Conservation (phyloP, 2,329 filamentous ascomycete species). For the Penicillium sp. region DNA sequence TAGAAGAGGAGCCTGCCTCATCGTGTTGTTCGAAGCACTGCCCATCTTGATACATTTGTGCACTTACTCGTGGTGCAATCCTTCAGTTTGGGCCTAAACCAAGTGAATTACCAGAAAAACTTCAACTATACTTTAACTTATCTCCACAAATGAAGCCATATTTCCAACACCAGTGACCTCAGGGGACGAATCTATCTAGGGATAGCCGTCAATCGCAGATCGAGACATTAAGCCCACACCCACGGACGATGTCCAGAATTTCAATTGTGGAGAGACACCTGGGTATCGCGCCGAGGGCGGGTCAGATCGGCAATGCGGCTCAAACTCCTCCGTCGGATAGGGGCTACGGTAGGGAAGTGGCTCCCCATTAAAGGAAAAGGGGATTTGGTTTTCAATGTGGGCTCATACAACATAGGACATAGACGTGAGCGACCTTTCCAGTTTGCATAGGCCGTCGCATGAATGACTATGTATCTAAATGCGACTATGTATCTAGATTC, state of each 20-base stretch:
- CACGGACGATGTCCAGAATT: neutral
- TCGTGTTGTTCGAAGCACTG: constrained; percentile 4
- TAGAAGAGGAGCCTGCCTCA: constrained; percentile 4
- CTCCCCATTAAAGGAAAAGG: constrained; percentile 26
- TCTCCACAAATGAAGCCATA: neutral
- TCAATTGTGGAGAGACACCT: constrained; percentile 13
- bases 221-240: too few species aligned
- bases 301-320: constrained; percentile 52
- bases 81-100: constrained; percentile 48
- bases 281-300: constrained; percentile 45
- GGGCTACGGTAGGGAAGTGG: constrained; percentile 2
- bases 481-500: neutral
- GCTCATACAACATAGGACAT: constrained; percentile 9
- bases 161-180: neutral
- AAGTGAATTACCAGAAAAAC: constrained; percentile 9
- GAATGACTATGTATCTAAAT: too few species aligned
- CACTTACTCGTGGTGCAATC: constrained; percentile 49
- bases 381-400: neutral
- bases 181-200: neutral
- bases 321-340: constrained; percentile 26
- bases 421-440: neutral
- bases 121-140: constrained; percentile 5
- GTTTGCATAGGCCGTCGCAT: neutral
- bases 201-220: neutral
- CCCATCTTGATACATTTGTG: constrained; percentile 53